These are phyloP conservation scores for Arxiozyma telluris DNA, from an alignment of 1,139 yeast genomes.

Conservation along the genomic window DNA sequence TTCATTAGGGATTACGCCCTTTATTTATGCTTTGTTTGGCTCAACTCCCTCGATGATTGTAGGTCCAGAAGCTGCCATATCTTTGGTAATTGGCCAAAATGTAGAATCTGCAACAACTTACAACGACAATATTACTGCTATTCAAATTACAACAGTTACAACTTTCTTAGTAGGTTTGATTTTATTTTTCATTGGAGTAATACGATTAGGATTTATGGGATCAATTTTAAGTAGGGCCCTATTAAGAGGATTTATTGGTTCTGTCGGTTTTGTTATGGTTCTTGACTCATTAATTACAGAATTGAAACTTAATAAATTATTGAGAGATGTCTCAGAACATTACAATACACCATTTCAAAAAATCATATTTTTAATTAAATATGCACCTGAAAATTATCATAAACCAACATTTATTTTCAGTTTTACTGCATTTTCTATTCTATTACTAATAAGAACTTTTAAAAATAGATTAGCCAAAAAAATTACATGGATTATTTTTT, in stretches of 20 bases:
- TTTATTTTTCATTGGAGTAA: slow-evolving; percentile 66
- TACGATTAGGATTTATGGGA: slow-evolving; percentile 81
- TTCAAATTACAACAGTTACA: slow-evolving; percentile 62
- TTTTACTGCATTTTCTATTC: slow-evolving; percentile 36
- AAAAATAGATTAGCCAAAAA: slow-evolving; percentile 35
- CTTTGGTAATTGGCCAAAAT: slow-evolving; percentile 85
- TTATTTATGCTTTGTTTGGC: slow-evolving; percentile 74
- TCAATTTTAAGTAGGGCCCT: slow-evolving; percentile 77
- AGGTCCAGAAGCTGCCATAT: slow-evolving; percentile 94
- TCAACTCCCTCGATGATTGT: slow-evolving; percentile 95
- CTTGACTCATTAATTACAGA: slow-evolving; percentile 67
- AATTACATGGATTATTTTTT: slow-evolving; percentile 32
- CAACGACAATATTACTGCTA: slow-evolving; percentile 41
- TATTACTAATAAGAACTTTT: slow-evolving; percentile 36
- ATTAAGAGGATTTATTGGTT: slow-evolving; percentile 81
- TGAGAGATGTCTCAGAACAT: slow-evolving; percentile 41
- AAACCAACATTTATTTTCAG: slow-evolving; percentile 48
- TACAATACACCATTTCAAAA: slow-evolving; percentile 74
- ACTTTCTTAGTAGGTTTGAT: slow-evolving; percentile 73
- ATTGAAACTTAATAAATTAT: slow-evolving; percentile 47
- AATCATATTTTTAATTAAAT: slow-evolving; percentile 43
- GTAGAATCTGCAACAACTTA: slow-evolving; percentile 59
- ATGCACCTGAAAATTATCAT: slow-evolving; percentile 38
- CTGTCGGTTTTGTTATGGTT: slow-evolving; percentile 88
- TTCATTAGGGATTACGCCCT: slow-evolving; percentile 76